phyloP scores from a whole-genome alignment of 202 grass and related monocot genomes.

The Musa balbisiana region DNA sequence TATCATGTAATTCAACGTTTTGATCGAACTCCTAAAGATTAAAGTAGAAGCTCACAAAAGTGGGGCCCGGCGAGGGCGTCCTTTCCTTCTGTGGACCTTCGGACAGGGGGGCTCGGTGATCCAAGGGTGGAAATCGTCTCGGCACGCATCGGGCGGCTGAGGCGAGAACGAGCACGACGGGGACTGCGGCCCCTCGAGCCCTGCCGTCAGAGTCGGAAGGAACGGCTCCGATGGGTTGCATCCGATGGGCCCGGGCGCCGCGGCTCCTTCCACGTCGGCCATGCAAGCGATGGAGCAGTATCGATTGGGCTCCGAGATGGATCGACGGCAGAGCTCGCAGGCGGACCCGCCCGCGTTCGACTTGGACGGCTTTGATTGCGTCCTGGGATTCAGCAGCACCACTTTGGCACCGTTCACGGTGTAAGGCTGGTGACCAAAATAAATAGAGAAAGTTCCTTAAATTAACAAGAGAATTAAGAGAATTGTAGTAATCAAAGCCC shows the following conservation, averaged over 20 bases:
- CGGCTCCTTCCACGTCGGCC: neutral
- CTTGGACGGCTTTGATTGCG: conserved; percentile 6
- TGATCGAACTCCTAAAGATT: too few relatives aligned
- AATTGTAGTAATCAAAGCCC: too few relatives aligned
- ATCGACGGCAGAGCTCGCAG: neutral
- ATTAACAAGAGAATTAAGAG: neutral
- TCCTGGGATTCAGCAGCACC: conserved; percentile 5
- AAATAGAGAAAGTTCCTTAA: neutral
- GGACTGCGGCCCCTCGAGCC: neutral
- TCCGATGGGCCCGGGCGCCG: too few relatives aligned
- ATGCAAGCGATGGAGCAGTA: conserved; percentile 13
- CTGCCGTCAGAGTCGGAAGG: neutral
- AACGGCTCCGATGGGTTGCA: neutral
- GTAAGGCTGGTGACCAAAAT: neutral
- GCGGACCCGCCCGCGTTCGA: neutral
- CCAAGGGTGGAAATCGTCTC: neutral
- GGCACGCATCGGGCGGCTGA: neutral
- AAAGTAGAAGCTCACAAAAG: neutral
- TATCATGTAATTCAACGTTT: too few relatives aligned
- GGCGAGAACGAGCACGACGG: neutral
- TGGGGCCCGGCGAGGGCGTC: neutral
- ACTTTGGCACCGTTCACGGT: conserved; percentile 18
- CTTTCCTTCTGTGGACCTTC: neutral
- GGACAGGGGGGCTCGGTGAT: neutral
- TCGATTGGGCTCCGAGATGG: neutral